Conservation (phyloP, 768 basidiomycete species). For the Ramaria rubella region DNA sequence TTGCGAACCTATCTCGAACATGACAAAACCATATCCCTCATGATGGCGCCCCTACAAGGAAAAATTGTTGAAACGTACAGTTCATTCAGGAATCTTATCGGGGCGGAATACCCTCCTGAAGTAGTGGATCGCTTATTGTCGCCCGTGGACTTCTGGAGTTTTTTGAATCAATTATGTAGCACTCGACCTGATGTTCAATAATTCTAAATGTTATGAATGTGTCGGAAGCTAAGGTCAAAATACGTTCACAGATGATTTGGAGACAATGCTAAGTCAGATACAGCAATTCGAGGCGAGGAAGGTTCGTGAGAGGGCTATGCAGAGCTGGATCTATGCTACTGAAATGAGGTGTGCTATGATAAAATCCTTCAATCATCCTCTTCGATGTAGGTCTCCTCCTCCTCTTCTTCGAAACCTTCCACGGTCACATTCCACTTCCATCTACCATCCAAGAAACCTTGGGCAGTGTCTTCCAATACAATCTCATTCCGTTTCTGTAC, state of each 20-base stretch:
- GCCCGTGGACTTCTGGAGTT: conserved; percentile 24
- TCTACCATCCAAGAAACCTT: conserved; percentile 77
- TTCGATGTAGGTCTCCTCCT: conserved; percentile 2
- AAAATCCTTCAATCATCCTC: background rate
- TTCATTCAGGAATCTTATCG: conserved; percentile 58
- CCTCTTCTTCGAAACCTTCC: conserved; percentile 54
- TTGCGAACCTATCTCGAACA: conserved; percentile 78
- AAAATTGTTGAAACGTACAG: conserved; percentile 70
- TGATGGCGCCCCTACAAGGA: conserved; percentile 71
- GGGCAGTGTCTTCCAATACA: conserved; percentile 89
- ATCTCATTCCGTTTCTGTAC: conserved; percentile 97
- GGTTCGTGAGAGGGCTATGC: background rate
- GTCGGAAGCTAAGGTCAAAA: background rate
- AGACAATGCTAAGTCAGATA: background rate
- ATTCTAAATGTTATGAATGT: background rate
- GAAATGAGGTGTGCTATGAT: background rate
- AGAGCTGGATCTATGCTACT: background rate
- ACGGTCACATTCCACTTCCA: conserved; percentile 77
- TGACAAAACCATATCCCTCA: conserved; percentile 65
- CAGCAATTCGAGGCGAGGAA: background rate
- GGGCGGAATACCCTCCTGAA: conserved; percentile 39
- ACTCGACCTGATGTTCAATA: background rate
- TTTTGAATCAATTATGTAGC: conserved; percentile 3
- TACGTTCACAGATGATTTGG: background rate
- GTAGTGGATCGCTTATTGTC: conserved; percentile 30